Percentiles rank a stretch among this genome's conserved stretches.
These are phyloP conservation scores for Ceraceosorus bombacis DNA, from an alignment of 1,284 basidiomycete species.

Conservation along the genomic window DNA sequence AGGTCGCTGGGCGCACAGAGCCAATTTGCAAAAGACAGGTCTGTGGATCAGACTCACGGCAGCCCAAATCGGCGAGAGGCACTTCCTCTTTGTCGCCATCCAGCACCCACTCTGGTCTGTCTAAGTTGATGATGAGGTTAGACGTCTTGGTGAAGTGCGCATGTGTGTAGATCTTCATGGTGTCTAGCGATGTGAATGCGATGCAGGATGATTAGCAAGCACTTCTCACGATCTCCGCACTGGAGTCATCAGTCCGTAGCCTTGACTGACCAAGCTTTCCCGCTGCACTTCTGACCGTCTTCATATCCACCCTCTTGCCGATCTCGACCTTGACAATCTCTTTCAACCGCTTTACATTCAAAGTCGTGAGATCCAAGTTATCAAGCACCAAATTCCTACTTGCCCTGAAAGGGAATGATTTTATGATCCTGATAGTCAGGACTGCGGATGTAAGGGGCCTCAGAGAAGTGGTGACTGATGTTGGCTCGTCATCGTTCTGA, in stretches of 20 bases:
- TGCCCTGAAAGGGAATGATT: conserved; percentile 85
- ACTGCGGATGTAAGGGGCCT: conserved; percentile 66
- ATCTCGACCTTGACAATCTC: conserved; percentile 56
- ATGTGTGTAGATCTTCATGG: conserved; percentile 84
- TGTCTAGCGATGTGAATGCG: conserved; percentile 47
- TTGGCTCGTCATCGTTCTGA: not conserved
- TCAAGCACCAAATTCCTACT: conserved; percentile 79
- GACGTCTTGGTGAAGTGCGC: conserved; percentile 80
- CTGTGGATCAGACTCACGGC: conserved; percentile 9
- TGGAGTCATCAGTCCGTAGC: not conserved
- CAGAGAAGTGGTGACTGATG: conserved; percentile 23
- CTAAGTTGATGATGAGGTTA: conserved; percentile 47
- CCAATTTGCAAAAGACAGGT: not conserved
- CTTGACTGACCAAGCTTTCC: conserved; percentile 20
- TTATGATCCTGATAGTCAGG: conserved; percentile 85
- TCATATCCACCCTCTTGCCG: conserved; percentile 22
- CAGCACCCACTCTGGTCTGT: conserved; percentile 43
- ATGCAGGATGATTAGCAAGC: conserved; percentile 1
- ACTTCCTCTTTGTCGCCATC: conserved; percentile 12
- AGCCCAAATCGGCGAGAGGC: conserved; percentile 9
- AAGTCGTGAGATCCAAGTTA: conserved; percentile 68
- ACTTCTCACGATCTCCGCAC: not conserved
- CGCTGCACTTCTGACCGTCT: conserved; percentile 30
- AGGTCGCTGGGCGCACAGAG: not conserved
- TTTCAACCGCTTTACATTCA: conserved; percentile 71